Evolutionary conservation across 306 rosid species (phyloP).

Genomic region (Lagenaria siceraria): DNA sequence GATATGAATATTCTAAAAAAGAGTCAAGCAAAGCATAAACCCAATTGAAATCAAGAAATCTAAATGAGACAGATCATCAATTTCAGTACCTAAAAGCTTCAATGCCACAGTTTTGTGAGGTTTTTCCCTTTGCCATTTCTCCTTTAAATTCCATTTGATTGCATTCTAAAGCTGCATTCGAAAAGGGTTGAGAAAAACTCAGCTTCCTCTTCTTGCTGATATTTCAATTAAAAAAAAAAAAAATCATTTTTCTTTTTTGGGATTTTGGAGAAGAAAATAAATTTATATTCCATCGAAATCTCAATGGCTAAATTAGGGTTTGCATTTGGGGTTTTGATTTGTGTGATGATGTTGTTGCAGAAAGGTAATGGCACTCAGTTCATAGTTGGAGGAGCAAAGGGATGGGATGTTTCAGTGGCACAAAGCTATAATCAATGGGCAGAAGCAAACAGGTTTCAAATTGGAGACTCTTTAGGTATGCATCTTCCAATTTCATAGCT

Average conservation of each 20-base stretch:
- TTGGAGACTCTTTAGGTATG: conserved; percentile 68
- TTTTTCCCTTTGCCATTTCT: conserved; percentile 15
- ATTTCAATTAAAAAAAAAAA: too few species aligned
- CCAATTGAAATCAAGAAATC: conserved; percentile 52
- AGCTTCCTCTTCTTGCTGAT: too few species aligned
- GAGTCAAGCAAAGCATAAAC: conserved; percentile 67
- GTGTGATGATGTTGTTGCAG: conserved; percentile 34
- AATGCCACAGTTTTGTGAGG: conserved; percentile 34
- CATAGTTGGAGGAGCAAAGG: conserved; percentile 50
- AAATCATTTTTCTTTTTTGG: not conserved
- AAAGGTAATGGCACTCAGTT: conserved; percentile 40
- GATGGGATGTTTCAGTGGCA: conserved; percentile 50
- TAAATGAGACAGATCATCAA: conserved; percentile 23
- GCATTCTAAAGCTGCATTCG: not conserved
- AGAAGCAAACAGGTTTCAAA: conserved; percentile 47
- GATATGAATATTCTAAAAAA: conserved; percentile 53
- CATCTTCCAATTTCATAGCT: not conserved
- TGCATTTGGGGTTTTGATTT: conserved; percentile 24
- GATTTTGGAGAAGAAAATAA: not conserved
- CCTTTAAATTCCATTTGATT: conserved; percentile 1
- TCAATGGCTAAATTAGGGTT: conserved; percentile 34
- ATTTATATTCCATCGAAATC: not conserved
- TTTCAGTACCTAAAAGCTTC: conserved; percentile 56
- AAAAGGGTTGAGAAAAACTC: not conserved
- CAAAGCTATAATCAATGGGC: conserved; percentile 70